Conservation (phyloP, 2,329 filamentous ascomycete genomes). For the Cucurbitaria berberidis region DNA sequence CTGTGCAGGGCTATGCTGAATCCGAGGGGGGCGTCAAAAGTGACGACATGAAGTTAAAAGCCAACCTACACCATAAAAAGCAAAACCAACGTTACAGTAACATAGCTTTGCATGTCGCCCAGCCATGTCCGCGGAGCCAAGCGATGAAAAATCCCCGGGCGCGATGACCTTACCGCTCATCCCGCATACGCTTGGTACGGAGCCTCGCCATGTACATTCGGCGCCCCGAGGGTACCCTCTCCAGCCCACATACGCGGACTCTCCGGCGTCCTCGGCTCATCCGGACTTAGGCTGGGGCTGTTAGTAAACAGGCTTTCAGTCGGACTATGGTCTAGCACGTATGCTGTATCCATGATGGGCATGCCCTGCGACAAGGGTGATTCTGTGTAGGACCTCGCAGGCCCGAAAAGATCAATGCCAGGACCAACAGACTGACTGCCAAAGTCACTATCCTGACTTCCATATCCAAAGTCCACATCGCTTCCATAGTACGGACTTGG, state of each 20-base stretch:
- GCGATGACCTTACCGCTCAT: neutral
- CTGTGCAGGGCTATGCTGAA: neutral
- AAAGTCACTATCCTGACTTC: slow-evolving; percentile 9
- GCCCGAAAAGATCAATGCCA: slow-evolving; percentile 13
- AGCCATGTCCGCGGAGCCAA: neutral
- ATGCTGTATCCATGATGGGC: slow-evolving; percentile 16
- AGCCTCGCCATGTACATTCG: slow-evolving; percentile 14
- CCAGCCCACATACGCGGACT: slow-evolving; percentile 18
- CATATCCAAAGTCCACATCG: slow-evolving; percentile 27
- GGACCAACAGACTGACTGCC: slow-evolving; percentile 7
- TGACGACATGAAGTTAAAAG: neutral
- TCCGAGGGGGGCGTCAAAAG: neutral
- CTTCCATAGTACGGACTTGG: slow-evolving; percentile 29
- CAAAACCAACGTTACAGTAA: neutral
- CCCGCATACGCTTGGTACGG: slow-evolving; percentile 12
- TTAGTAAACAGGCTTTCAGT: slow-evolving; percentile 31
- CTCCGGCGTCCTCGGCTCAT: slow-evolving; percentile 31
- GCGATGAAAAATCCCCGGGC: neutral
- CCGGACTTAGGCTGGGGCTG: slow-evolving; percentile 23
- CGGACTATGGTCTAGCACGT: slow-evolving; percentile 25
- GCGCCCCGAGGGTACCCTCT: slow-evolving; percentile 10
- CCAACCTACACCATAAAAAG: neutral
- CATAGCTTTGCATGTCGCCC: neutral
- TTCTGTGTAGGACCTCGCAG: slow-evolving; percentile 7
- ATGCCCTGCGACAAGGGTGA: slow-evolving; percentile 15